A percentile compares a stretch with the other conserved stretches of the same genome.
Conservation (phyloP, 2,329 filamentous ascomycete genomes). For the Ophiognomonia clavigignenti-juglandacearum region DNA sequence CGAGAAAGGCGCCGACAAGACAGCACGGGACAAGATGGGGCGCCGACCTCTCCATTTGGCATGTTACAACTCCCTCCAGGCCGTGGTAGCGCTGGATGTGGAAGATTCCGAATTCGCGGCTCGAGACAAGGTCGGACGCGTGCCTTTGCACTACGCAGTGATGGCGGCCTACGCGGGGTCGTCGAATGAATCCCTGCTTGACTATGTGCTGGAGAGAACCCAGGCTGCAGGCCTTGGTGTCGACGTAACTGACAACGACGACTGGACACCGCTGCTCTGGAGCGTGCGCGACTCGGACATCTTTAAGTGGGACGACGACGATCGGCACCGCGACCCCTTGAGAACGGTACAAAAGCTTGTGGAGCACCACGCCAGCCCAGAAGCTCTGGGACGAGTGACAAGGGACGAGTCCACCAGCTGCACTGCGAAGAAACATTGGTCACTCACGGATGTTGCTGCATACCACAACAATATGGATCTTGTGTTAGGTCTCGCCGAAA, state of each 20-base stretch:
- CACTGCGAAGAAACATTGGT: neutral
- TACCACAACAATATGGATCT: neutral
- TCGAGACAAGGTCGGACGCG: neutral
- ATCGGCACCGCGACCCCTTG: neutral
- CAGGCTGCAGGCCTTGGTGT: neutral
- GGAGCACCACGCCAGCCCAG: neutral
- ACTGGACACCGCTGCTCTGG: neutral
- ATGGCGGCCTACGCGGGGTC: neutral
- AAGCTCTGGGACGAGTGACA: too few relatives aligned
- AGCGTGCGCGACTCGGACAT: too few relatives aligned
- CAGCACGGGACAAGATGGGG: neutral
- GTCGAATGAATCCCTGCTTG: too few relatives aligned
- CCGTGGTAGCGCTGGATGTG: neutral
- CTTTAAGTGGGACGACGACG: neutral
- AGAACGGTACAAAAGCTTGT: neutral
- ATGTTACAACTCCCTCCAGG: neutral
- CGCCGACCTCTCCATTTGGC: neutral
- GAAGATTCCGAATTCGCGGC: neutral
- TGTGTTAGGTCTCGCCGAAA: neutral
- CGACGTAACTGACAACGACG: neutral
- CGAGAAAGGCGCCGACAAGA: neutral
- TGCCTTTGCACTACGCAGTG: neutral
- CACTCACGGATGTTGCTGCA: neutral
- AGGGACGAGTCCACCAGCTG: neutral
- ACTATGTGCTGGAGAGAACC: neutral